Evolutionary conservation across 306 rosid genomes (phyloP).

Genomic region (Dalbergia cochinchinensis): DNA sequence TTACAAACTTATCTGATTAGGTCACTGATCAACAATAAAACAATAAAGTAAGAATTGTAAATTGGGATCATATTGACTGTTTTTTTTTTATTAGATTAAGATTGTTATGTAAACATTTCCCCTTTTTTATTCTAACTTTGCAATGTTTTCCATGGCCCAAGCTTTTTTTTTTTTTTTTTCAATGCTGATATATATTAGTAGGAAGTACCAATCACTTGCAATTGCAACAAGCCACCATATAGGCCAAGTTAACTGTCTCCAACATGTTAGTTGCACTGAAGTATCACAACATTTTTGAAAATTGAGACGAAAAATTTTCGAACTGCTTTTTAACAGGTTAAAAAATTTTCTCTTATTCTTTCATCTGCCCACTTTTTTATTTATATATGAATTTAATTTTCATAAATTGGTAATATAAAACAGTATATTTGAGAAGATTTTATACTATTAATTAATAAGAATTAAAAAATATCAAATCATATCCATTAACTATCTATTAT

Average conservation of each 20-base stretch:
- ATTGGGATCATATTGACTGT: constrained; percentile 2
- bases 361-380: too few species aligned
- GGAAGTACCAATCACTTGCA: not conserved
- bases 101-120: not conserved
- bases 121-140: not conserved
- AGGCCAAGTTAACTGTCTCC: not conserved
- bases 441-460: too few species aligned
- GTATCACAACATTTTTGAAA: too few species aligned
- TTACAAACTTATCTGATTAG: constrained; percentile 8
- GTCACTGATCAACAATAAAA: not conserved
- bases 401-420: too few species aligned
- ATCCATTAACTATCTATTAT: too few species aligned
- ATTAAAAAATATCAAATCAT: too few species aligned
- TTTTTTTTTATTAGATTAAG: not conserved
- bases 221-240: not conserved
- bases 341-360: too few species aligned
- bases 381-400: too few species aligned
- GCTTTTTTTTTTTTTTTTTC: not conserved
- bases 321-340: too few species aligned
- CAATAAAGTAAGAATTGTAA: not conserved
- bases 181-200: not conserved
- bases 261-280: not conserved
- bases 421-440: too few species aligned
- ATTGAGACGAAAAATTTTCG: too few species aligned
- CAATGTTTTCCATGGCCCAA: not conserved